Evolutionary conservation across 2,329 filamentous ascomycete species (phyloP).

Genomic region (Penicillium polonicum): DNA sequence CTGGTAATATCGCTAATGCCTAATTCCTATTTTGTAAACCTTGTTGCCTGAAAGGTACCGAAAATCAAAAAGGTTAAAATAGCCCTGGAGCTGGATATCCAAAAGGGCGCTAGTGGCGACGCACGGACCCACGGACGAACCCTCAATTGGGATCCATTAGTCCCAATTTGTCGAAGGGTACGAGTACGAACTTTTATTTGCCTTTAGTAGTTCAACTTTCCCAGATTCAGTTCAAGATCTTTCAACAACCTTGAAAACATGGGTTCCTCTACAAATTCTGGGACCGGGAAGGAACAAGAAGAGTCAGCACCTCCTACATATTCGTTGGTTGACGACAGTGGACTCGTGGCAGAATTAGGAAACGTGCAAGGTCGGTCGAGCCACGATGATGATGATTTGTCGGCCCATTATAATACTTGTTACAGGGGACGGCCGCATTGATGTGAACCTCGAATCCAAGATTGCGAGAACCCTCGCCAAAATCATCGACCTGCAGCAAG

Average conservation of each 20-base stretch:
- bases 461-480: constrained; percentile 25
- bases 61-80: background rate
- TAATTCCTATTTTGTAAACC: background rate
- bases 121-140: background rate
- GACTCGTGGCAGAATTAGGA: background rate
- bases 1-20: too few relatives aligned
- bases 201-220: background rate
- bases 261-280: background rate
- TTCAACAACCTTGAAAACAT: background rate
- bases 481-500: constrained; percentile 23
- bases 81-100: background rate
- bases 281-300: background rate
- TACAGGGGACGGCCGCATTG: constrained; percentile 24
- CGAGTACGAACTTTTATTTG: background rate
- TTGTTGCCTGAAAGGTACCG: background rate
- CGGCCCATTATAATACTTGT: background rate
- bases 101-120: background rate
- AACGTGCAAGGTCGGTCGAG: background rate
- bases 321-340: background rate
- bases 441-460: constrained; percentile 26
- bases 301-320: background rate
- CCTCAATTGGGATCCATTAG: background rate
- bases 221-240: background rate
- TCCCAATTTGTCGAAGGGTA: background rate
- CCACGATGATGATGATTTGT: too few relatives aligned